Conservation (phyloP, 257 asterid species). For the Fraxinus americana region DNA sequence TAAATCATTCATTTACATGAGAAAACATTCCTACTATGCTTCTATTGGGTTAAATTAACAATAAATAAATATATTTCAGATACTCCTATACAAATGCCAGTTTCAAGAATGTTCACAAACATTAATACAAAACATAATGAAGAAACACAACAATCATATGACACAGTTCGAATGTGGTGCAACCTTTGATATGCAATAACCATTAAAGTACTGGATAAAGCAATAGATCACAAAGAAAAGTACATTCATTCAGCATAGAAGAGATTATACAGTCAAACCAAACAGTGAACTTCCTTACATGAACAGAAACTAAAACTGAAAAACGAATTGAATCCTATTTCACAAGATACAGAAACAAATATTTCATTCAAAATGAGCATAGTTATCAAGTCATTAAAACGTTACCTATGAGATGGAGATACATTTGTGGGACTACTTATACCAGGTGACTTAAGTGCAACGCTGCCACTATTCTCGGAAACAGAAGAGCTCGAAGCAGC, state of each 20-base stretch:
- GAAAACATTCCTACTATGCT: conserved; percentile 5
- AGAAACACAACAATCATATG: neutral
- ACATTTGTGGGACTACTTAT: conserved; percentile 68
- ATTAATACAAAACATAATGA: conserved; percentile 11
- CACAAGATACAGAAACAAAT: neutral
- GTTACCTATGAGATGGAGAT: conserved; percentile 81
- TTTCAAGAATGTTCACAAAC: neutral
- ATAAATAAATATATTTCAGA: neutral
- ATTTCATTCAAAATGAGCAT: neutral
- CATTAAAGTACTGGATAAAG: conserved; percentile 1
- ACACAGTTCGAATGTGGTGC: conserved; percentile 7
- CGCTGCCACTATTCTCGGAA: conserved; percentile 81
- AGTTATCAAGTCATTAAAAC: conserved; percentile 5
- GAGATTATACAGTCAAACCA: conserved; percentile 8
- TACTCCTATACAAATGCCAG: conserved; percentile 6
- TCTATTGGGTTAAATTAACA: neutral
- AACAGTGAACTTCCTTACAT: neutral
- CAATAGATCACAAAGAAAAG: conserved; percentile 15
- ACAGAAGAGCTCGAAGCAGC: conserved; percentile 83
- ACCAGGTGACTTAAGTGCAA: conserved; percentile 61
- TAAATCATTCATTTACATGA: conserved; percentile 8
- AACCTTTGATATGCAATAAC: conserved; percentile 4
- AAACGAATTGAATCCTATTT: neutral
- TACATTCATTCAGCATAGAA: neutral
- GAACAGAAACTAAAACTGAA: neutral